A percentile compares a stretch with the other conserved stretches of the same genome.
Evolutionary conservation across 2,329 filamentous ascomycete species (phyloP).

Genomic region (Elsinoe fawcettii): DNA sequence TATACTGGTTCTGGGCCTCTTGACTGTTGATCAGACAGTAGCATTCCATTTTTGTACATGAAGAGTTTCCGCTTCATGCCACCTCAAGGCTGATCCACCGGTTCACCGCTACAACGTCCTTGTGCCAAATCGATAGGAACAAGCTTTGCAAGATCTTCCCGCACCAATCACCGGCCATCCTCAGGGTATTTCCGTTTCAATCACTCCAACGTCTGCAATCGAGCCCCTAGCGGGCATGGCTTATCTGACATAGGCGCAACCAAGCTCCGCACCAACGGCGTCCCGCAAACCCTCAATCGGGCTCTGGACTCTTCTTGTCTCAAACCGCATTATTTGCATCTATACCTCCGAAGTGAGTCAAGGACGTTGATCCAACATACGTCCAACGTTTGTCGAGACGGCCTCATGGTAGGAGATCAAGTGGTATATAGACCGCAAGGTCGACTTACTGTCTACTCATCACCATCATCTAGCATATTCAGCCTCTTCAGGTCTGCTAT

Average conservation of each 20-base stretch:
- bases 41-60: neutral
- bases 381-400: conserved; percentile 3
- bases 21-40: neutral
- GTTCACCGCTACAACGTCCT: neutral
- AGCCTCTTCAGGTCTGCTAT: conserved; percentile 7
- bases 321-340: conserved; percentile 1
- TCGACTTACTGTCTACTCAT: neutral
- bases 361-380: conserved; percentile 4
- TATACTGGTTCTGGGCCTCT: neutral
- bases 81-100: neutral
- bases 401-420: neutral
- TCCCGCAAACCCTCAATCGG: neutral
- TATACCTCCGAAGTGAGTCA: conserved; percentile 5
- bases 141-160: neutral
- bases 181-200: neutral
- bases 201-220: neutral
- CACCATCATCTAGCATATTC: conserved; percentile 3
- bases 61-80: neutral
- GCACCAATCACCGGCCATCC: neutral
- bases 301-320: conserved; percentile 7
- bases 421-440: neutral
- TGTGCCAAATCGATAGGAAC: conserved; percentile 9
- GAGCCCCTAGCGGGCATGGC: neutral
- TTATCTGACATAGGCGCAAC: neutral
- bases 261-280: neutral